Conservation (phyloP, 495 filamentous ascomycete species). For the Lasiosphaeria miniovina region DNA sequence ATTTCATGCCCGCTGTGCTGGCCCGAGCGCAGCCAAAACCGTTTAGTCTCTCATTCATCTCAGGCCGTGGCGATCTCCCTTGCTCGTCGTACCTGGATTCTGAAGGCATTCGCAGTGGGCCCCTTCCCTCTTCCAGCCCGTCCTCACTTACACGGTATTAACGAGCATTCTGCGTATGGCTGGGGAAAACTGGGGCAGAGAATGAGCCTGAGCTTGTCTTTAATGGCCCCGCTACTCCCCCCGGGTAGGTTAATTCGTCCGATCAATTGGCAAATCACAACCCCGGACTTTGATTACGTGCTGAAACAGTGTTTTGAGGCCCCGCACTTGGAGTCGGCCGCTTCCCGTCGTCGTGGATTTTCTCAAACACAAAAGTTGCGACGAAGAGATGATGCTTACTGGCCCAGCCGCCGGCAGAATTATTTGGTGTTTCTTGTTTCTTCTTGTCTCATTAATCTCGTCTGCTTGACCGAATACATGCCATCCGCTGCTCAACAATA, state of each 20-base stretch:
- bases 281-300: neutral
- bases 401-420: no score
- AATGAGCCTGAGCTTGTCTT: neutral
- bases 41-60: neutral
- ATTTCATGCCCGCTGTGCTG: neutral
- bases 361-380: no score
- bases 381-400: no score
- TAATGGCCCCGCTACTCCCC: neutral
- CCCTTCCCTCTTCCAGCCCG: neutral
- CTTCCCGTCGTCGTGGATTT: neutral
- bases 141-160: neutral
- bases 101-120: conserved; percentile 1
- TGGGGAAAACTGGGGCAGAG: neutral
- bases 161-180: neutral
- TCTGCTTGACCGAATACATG: no score
- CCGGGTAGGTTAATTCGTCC: neutral
- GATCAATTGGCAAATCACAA: conserved; percentile 12
- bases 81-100: conserved; percentile 4
- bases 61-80: neutral
- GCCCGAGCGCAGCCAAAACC: conserved; percentile 3
- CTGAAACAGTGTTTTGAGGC: conserved; percentile 13
- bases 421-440: no score
- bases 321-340: conserved; percentile 6
- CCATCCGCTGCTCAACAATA: no score
- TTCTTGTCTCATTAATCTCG: no score